Percentiles rank a stretch among this genome's conserved stretches.
These are phyloP conservation scores for Leersia perrieri DNA, from an alignment of 176 grass and related monocot species.

Conservation along the genomic window DNA sequence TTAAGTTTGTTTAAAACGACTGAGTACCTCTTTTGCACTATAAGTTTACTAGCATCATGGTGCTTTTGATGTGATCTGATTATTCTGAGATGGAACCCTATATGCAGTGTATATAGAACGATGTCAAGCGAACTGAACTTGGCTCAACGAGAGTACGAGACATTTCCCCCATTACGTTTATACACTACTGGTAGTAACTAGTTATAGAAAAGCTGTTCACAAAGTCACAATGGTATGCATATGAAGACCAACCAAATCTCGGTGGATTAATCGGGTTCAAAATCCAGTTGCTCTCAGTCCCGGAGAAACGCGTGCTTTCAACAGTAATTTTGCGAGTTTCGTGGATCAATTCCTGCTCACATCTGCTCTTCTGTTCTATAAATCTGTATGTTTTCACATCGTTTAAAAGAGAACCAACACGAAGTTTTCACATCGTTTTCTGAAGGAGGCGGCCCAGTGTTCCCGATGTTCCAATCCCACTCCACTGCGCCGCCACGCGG, in stretches of 20 bases:
- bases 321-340: neutral
- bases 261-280: no score
- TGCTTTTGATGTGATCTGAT: neutral
- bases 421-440: no score
- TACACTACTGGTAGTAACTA: no score
- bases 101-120: neutral
- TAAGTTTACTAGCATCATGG: neutral
- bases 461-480: no score
- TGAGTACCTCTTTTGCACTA: neutral
- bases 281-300: no score
- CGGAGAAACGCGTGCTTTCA: neutral
- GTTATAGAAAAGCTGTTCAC: neutral
- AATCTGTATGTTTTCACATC: neutral
- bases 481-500: no score
- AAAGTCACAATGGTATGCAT: neutral
- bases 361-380: neutral
- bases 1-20: neutral
- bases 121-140: neutral
- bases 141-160: no score
- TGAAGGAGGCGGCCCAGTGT: no score
- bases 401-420: neutral
- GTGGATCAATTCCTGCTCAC: no score
- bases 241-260: neutral
- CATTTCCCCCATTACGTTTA: no score
- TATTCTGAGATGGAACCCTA: neutral